Conservation (phyloP, 805 yeast species). For the Maudiozyma bulderi region DNA sequence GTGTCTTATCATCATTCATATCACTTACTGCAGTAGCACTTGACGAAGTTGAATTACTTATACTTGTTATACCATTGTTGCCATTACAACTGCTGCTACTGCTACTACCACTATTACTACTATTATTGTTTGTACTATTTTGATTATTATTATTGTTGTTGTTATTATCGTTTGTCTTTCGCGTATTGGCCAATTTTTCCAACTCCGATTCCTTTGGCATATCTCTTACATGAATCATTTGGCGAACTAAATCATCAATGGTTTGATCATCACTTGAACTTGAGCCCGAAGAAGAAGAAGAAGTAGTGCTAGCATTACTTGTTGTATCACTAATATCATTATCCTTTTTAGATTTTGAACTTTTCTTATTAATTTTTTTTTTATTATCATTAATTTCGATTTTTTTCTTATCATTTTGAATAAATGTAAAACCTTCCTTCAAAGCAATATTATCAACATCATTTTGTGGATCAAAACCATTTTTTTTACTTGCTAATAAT, state of each 20-base stretch:
- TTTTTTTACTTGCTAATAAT: conserved; percentile 1
- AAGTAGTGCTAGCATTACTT: no score
- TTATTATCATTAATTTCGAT: not conserved
- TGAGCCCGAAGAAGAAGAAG: no score
- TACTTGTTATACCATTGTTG: not conserved
- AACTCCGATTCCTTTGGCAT: not conserved
- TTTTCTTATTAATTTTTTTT: not conserved
- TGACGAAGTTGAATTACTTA: not conserved
- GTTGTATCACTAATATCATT: not conserved
- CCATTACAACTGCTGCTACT: not conserved
- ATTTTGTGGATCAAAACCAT: not conserved
- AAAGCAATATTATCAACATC: not conserved
- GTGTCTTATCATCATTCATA: not conserved
- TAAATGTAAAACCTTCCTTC: no score
- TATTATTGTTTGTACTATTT: not conserved
- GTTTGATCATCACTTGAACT: not conserved
- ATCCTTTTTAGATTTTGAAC: not conserved
- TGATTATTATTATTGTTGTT: not conserved
- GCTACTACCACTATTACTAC: no score
- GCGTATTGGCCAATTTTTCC: not conserved
- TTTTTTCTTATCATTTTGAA: not conserved
- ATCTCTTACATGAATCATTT: conserved; percentile 1
- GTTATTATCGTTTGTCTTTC: no score
- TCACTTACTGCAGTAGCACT: not conserved
- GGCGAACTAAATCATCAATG: not conserved